phyloP scores from a whole-genome alignment of 768 basidiomycete species.

The Leccinum subgranulosum region DNA sequence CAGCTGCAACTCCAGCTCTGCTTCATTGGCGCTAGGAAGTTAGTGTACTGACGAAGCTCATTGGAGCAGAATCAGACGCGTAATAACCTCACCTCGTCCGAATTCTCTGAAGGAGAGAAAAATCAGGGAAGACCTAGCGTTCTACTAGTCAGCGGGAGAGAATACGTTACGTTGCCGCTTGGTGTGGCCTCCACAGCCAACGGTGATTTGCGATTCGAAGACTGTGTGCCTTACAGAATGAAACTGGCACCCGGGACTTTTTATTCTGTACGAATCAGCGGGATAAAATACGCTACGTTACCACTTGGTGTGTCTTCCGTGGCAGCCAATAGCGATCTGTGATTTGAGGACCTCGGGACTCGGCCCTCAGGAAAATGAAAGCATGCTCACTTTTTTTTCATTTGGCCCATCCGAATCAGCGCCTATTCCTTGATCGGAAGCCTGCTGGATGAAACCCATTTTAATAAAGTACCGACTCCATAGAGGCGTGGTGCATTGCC shows the following conservation, averaged over 20 bases:
- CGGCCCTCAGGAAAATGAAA: background rate
- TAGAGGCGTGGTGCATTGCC: too few species aligned
- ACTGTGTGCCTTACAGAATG: too few species aligned
- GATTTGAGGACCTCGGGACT: background rate
- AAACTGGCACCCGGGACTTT: too few species aligned
- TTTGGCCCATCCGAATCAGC: background rate
- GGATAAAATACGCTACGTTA: background rate
- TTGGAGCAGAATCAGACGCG: too few species aligned
- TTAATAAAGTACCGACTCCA: too few species aligned
- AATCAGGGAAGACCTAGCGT: too few species aligned
- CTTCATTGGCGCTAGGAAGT: background rate
- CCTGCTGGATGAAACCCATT: too few species aligned
- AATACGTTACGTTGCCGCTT: background rate
- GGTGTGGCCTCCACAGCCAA: background rate
- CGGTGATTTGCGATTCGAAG: too few species aligned
- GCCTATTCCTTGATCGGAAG: background rate
- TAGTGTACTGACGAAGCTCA: background rate
- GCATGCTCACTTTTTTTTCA: background rate
- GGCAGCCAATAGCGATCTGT: background rate
- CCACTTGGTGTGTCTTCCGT: background rate
- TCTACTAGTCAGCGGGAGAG: background rate
- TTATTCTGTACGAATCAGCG: too few species aligned
- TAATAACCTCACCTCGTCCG: too few species aligned
- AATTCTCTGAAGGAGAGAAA: too few species aligned
- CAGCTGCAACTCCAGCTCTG: background rate